phyloP scores from a whole-genome alignment of 768 basidiomycete genomes.

The Rhodotorula sphaerocarpa region DNA sequence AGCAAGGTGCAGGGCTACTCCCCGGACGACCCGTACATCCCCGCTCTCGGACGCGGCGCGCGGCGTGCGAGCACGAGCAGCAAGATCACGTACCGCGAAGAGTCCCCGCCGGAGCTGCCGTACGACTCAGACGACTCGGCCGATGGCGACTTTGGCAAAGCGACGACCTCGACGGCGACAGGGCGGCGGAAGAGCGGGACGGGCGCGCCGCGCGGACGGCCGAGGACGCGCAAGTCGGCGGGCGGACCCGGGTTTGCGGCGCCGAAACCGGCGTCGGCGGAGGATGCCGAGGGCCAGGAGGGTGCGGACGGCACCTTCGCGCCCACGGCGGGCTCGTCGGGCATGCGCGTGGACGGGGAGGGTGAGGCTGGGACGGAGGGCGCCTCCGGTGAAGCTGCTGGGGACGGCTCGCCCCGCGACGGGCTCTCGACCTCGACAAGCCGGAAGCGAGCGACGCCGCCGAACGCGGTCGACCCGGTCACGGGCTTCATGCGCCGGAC shows the following conservation, averaged over 20 bases:
- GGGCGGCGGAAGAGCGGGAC: neutral
- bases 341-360: neutral
- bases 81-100: neutral
- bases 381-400: too few species aligned
- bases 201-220: neutral
- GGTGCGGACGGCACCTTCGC: neutral
- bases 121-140: neutral
- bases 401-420: too few species aligned
- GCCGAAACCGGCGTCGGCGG: neutral
- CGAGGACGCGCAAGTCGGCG: neutral
- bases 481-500: constrained; percentile 5
- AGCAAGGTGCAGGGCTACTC: neutral
- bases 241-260: neutral
- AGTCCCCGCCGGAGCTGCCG: neutral
- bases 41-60: neutral
- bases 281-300: neutral
- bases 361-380: too few species aligned
- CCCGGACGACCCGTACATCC: constrained; percentile 12
- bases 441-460: neutral
- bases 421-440: neutral
- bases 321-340: neutral
- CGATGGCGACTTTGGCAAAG: constrained; percentile 1
- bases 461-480: neutral
- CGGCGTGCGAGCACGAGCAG: too few species aligned
- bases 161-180: neutral